Evolutionary conservation across 176 grass and related monocot species (phyloP).

Genomic region (Avena eriantha): DNA sequence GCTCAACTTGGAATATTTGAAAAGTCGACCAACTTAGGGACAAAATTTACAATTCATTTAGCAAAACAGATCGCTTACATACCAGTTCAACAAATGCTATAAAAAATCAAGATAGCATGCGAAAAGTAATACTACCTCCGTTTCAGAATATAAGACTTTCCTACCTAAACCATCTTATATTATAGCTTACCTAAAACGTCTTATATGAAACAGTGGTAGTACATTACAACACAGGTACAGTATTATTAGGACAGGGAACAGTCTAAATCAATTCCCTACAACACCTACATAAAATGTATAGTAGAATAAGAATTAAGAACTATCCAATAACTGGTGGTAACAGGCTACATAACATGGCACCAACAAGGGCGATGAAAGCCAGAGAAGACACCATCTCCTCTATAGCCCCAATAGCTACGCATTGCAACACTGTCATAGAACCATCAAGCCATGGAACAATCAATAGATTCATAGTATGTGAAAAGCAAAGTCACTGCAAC

Average conservation of each 20-base stretch:
- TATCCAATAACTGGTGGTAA: neutral
- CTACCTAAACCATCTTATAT: too few species aligned
- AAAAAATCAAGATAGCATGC: neutral
- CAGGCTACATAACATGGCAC: neutral
- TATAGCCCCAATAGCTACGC: neutral
- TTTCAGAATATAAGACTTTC: too few species aligned
- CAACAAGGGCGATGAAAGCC: too few species aligned
- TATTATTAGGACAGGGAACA: neutral
- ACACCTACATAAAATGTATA: neutral
- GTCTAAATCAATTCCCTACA: neutral
- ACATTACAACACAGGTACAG: neutral
- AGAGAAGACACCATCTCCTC: too few species aligned
- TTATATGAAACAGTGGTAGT: too few species aligned
- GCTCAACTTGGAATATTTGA: neutral
- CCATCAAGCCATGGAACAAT: neutral
- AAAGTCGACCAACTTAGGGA: neutral
- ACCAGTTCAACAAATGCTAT: neutral
- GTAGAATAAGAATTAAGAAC: neutral
- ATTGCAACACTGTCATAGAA: neutral
- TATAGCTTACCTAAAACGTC: too few species aligned
- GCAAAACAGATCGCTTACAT: neutral
- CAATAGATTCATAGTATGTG: neutral
- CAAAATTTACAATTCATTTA: neutral
- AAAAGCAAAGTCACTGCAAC: neutral
- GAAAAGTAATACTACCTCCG: too few species aligned